Conservation (phyloP, 495 filamentous ascomycete genomes). For the Ascobolus immersus region DNA sequence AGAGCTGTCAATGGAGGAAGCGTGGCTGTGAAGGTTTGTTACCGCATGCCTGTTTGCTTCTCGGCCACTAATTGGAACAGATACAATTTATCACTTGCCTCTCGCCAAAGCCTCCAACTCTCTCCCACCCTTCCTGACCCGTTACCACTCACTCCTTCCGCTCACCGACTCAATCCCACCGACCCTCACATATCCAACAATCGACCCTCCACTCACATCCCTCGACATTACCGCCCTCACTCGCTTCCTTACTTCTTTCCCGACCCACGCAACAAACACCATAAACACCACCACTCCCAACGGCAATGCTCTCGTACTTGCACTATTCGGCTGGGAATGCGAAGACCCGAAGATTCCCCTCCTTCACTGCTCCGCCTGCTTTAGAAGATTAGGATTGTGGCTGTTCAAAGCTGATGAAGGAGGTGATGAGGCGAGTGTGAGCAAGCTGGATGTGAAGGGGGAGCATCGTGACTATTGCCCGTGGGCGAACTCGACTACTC, state of each 20-base stretch:
- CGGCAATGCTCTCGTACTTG: slow-evolving; percentile 42
- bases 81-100: slow-evolving; percentile 28
- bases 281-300: slow-evolving; percentile 21
- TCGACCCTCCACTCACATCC: slow-evolving; percentile 18
- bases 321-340: slow-evolving; percentile 67
- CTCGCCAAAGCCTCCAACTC: slow-evolving; percentile 21
- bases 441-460: slow-evolving; percentile 12
- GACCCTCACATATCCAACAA: slow-evolving; percentile 23
- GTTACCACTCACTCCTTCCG: slow-evolving; percentile 19
- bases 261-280: slow-evolving; percentile 12
- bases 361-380: slow-evolving; percentile 59
- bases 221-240: too few species aligned
- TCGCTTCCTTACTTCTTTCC: slow-evolving; percentile 21
- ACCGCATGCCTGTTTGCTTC: background rate
- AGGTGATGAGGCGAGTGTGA: slow-evolving; percentile 12
- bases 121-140: slow-evolving; percentile 20
- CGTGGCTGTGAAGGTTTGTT: slow-evolving; percentile 55
- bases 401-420: slow-evolving; percentile 37
- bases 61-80: slow-evolving; percentile 9
- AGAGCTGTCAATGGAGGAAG: slow-evolving; percentile 64
- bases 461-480: slow-evolving; percentile 17
- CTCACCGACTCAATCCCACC: slow-evolving; percentile 27
- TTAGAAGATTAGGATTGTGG: slow-evolving; percentile 77
- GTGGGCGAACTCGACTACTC: slow-evolving; percentile 12
- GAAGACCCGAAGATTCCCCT: slow-evolving; percentile 39